phyloP scores from a whole-genome alignment of 1,139 yeast species.

The Blastobotrys ciferrii region DNA sequence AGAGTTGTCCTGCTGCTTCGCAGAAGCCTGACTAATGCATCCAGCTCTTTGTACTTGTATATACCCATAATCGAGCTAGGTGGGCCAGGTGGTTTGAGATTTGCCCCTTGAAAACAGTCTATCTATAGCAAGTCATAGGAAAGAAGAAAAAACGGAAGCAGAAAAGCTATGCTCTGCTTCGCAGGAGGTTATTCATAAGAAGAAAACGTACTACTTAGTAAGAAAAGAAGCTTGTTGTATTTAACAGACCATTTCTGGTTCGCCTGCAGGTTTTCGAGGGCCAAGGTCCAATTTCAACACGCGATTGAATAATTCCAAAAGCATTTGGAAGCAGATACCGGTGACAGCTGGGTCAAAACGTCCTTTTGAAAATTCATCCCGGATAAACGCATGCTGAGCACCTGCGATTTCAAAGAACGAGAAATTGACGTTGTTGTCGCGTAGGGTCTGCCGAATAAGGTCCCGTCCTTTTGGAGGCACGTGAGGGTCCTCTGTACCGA shows the following conservation, averaged over 20 bases:
- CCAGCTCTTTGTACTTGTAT: no score
- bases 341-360: conserved; percentile 78
- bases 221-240: neutral
- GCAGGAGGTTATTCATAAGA: neutral
- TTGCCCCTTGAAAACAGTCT: no score
- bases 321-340: conserved; percentile 61
- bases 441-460: conserved; percentile 59
- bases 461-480: conserved; percentile 80
- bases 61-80: no score
- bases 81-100: no score
- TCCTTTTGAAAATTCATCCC: conserved; percentile 77
- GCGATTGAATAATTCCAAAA: conserved; percentile 69
- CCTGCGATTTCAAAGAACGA: conserved; percentile 74
- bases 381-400: conserved; percentile 80
- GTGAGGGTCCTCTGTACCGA: conserved; percentile 78
- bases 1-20: no score
- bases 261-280: conserved; percentile 50
- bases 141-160: no score
- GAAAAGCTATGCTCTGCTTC: no score
- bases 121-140: no score
- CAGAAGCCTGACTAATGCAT: no score
- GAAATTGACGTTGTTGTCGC: conserved; percentile 59
- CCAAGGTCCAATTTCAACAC: conserved; percentile 67
- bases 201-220: no score
- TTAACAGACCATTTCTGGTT: conserved; percentile 64